Evolutionary conservation across 2,329 filamentous ascomycete genomes (phyloP), one percentile per base, ranked within the genome.

Genomic region (Cladosporium velox): DNA sequence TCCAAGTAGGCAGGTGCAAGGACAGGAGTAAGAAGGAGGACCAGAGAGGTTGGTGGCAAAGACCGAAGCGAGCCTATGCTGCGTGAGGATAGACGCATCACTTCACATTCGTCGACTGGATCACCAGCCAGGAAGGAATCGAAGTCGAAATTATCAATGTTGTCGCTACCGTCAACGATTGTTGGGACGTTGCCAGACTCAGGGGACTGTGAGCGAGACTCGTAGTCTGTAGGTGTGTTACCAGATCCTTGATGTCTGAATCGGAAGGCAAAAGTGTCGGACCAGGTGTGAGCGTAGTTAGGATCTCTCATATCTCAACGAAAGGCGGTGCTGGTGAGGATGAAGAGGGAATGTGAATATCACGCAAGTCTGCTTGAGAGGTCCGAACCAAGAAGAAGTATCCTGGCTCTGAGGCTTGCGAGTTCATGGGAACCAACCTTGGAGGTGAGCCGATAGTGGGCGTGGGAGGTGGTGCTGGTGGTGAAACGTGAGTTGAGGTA

Each of bases 1-100:
- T 66, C 66, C 51, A 65, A 21, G 12, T 49, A 60, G 65, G 47
- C 55, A 38, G 60, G 60, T 57, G 34, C 63, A 62, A 41, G 70
- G 24, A 74, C 72, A 12, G 82, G 82, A 1, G 82, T 82, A 72
- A 83, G 80, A 21, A 84, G 76, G 0, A 82, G 76, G 52, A 84
- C 77, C 10, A 77, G 68, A 44, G 79, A 76, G 5, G 78, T 75
- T 61, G 77, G 74, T 32, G 78, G 71, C 10, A 82, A 74, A 21
- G 70, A 72, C 52, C 74, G 74, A 51, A 81, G 70, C 47, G 49
- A 58, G 32, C 67, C 60, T 64, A 71, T 67, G 44, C 60, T 67
- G 38, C 34, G 49, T 15, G 59, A 57, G 12, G 68, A 66, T 26
- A 59, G 60, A 38, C 35, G 59, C 32, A 62, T 63, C 47, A 62